Percentiles rank a stretch among this genome's conserved stretches.
Conservation (phyloP, 2,329 filamentous ascomycete genomes). For the Fusarium sp. region DNA sequence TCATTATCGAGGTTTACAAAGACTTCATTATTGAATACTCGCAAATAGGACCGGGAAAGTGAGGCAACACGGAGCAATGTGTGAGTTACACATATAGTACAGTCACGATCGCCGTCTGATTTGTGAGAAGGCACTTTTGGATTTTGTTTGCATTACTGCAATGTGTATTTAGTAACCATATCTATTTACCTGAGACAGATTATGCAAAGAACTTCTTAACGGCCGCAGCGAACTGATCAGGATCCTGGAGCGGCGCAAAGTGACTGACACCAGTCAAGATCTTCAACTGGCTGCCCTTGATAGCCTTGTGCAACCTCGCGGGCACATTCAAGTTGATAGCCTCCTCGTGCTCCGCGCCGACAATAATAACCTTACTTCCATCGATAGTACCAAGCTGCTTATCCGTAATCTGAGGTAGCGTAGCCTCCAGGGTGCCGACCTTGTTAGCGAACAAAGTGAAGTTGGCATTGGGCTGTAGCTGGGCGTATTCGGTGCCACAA, state of each 20-base stretch:
- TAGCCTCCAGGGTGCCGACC: slow-evolving; percentile 56
- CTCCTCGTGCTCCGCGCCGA: slow-evolving; percentile 55
- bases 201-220: slow-evolving; percentile 49
- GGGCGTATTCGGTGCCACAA: slow-evolving; percentile 55
- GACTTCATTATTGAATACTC: no score
- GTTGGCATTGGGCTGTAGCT: slow-evolving; percentile 55
- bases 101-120: no score
- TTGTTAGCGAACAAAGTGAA: slow-evolving; percentile 57
- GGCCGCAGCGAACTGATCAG: slow-evolving; percentile 54
- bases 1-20: no score
- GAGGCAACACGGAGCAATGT: no score
- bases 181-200: neutral
- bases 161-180: no score
- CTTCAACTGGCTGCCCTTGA: slow-evolving; percentile 56
- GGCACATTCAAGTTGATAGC: slow-evolving; percentile 58
- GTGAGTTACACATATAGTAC: no score
- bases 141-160: neutral
- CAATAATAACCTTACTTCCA: slow-evolving; percentile 52
- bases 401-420: slow-evolving; percentile 54
- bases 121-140: no score
- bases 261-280: slow-evolving; percentile 59
- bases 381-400: slow-evolving; percentile 50
- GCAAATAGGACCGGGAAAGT: no score
- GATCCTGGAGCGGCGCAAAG: slow-evolving; percentile 61
- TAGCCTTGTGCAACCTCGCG: slow-evolving; percentile 53